A percentile compares a stretch with the other conserved stretches of the same genome.
Conservation (phyloP, 2,329 filamentous ascomycete species). For the Cercospora citrullina region DNA sequence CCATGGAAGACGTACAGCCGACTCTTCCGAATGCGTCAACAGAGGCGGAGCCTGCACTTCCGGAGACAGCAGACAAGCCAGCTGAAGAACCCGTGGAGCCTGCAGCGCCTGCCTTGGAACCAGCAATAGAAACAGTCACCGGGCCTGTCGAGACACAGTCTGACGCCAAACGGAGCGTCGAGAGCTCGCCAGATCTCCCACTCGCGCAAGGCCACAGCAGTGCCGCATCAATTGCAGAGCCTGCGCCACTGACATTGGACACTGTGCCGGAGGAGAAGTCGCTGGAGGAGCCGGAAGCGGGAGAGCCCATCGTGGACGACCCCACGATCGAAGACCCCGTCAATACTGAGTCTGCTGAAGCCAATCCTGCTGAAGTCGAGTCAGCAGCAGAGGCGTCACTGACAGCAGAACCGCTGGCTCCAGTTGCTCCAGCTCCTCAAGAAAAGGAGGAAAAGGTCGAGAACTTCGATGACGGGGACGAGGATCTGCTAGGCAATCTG, state of each 20-base stretch:
- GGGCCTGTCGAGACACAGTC: background rate
- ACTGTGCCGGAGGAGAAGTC: slow-evolving; percentile 3
- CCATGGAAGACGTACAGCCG: slow-evolving; percentile 25
- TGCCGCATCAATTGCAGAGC: slow-evolving; percentile 37
- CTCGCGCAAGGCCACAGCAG: slow-evolving; percentile 44
- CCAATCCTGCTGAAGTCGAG: background rate
- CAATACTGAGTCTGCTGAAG: background rate
- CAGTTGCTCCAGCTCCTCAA: slow-evolving; percentile 2
- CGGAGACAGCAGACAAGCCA: background rate
- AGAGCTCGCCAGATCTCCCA: slow-evolving; percentile 48
- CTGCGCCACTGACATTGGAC: slow-evolving; percentile 19
- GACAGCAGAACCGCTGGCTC: background rate
- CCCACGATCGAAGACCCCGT: background rate
- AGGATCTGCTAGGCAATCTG: slow-evolving; percentile 35
- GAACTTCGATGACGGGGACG: slow-evolving; percentile 31
- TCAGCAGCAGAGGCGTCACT: background rate
- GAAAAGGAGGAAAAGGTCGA: slow-evolving; percentile 13
- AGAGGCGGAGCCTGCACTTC: slow-evolving; percentile 5
- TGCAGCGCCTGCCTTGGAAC: background rate
- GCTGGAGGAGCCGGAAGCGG: background rate
- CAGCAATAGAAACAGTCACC: background rate
- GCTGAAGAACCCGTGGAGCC: background rate
- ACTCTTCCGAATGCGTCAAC: slow-evolving; percentile 8
- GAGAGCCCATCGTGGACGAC: background rate
- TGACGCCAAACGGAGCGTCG: slow-evolving; percentile 33